Percentiles rank a stretch among this genome's conserved stretches.
phyloP scores from a whole-genome alignment of 768 basidiomycete genomes.

The Mycena albidolilacea region DNA sequence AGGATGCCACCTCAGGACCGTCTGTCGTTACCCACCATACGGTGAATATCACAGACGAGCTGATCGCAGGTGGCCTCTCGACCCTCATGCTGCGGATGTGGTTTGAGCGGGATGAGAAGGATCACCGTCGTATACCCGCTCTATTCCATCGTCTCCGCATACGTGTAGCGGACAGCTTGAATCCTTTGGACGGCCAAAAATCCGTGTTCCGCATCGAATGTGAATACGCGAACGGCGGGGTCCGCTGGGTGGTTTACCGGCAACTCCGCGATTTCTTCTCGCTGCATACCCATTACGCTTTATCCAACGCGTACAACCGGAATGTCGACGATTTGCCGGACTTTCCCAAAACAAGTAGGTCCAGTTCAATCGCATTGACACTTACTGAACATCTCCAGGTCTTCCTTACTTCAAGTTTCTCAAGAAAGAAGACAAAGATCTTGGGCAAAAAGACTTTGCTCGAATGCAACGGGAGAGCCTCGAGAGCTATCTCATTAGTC shows the following conservation, averaged over 20 bases:
- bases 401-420: constrained; percentile 94
- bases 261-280: constrained; percentile 93
- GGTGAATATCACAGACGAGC: constrained; percentile 87
- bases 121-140: constrained; percentile 83
- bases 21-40: constrained; percentile 62
- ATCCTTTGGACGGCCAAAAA: constrained; percentile 82
- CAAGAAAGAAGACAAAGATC: constrained; percentile 71
- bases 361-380: constrained; percentile 17
- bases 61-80: constrained; percentile 85
- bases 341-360: constrained; percentile 87
- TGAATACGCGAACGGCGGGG: constrained; percentile 94
- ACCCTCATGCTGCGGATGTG: constrained; percentile 85
- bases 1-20: constrained; percentile 53
- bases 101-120: constrained; percentile 91
- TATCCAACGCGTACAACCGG: constrained; percentile 85
- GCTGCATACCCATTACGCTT: constrained; percentile 89
- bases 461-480: constrained; percentile 84
- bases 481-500: constrained; percentile 89
- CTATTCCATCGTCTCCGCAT: constrained; percentile 87
- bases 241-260: constrained; percentile 96
- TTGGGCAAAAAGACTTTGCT: constrained; percentile 83
- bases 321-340: constrained; percentile 88
- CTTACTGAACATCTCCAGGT: constrained; percentile 57
- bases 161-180: constrained; percentile 87
- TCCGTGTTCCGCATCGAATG: constrained; percentile 94